phyloP scores from a whole-genome alignment of 495 filamentous ascomycete species.

The Hypoxylon rickii region DNA sequence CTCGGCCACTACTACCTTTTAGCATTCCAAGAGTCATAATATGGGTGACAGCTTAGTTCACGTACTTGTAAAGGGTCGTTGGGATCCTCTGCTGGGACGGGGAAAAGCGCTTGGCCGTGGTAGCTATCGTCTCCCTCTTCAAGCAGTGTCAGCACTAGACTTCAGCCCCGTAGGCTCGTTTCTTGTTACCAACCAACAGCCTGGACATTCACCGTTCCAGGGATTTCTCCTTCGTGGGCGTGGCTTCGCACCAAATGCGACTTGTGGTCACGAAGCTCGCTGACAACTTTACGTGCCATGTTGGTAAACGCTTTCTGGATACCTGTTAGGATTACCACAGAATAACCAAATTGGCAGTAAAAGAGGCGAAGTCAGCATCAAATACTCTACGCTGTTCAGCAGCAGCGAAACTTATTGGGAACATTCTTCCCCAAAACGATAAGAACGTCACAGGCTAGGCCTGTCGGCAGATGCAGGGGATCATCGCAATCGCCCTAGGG shows the following conservation, averaged over 20 bases:
- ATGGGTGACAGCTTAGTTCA: too few species aligned
- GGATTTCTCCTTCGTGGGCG: constrained; percentile 61
- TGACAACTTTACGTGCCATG: constrained; percentile 9
- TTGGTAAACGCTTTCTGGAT: too few species aligned
- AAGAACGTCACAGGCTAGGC: neutral
- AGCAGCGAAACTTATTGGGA: neutral
- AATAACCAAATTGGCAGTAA: neutral
- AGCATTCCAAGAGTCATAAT: too few species aligned
- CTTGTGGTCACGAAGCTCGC: neutral
- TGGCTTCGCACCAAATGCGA: constrained; percentile 47
- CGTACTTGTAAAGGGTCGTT: constrained; percentile 61
- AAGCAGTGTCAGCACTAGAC: neutral
- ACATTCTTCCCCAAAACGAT: neutral
- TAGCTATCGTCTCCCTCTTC: constrained; percentile 61
- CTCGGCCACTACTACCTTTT: constrained; percentile 51
- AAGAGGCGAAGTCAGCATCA: neutral
- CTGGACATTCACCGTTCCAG: constrained; percentile 61
- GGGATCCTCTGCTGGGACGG: constrained; percentile 62
- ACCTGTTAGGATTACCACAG: neutral
- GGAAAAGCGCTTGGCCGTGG: constrained; percentile 64
- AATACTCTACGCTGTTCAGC: neutral
- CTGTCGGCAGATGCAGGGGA: constrained; percentile 8
- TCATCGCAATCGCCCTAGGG: constrained; percentile 1
- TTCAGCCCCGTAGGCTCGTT: neutral
- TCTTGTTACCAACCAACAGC: constrained; percentile 35